Base-by-base conservation (phyloP, 768 basidiomycete species). In the Melanogaster broomeanus region DNA sequence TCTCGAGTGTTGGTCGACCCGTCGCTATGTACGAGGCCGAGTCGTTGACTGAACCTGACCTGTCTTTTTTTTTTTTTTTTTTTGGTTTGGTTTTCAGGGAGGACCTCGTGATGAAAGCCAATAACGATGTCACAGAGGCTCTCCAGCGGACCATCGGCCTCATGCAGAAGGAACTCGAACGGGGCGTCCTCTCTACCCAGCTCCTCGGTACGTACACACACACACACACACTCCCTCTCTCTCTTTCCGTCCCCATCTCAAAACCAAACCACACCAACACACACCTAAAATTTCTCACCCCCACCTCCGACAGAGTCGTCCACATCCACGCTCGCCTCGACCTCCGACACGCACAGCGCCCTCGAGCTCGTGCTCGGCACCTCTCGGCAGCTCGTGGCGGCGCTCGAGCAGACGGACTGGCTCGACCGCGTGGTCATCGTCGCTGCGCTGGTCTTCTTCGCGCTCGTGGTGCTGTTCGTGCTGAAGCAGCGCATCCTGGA, bases 91-190 rank as follows among this genome's bases (percentile, higher is more conserved):
- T 13, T 24, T 37, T 43, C 41, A 88, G 87, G 8, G 93, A 93
- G 56, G 94, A 97, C 58, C 79, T 79, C 0, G 78, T 99, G 12
- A 93, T 94, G 87, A 84, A 84, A 56, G 85, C 92, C n/a, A 92
- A 86, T 49, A 80, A 88, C 54, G 82, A 94, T 55, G 91, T 99
- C 10, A 98, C 95, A 1, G 87, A 90, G 19, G 84, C 91, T 4
- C 75, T 98, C 9, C 84, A 90, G 42, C 81, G 94, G 31, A 98
- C 95, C 4, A 80, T 93, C 33, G 77, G 74, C 12, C 72, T 93
- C 4, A 92, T 99, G 91, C 92, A 96, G 70, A 83, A 81, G 35
- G 97, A 98, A 62, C 83, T 99, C 3, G 91, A 98, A 62, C 82
- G 85, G 21, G 94, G 91, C 0, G 90, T 95, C 6, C 77, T 96